These are phyloP conservation scores for Goniomonas avonlea DNA, from an alignment of 78 protist genomes.

Conservation along the genomic window DNA sequence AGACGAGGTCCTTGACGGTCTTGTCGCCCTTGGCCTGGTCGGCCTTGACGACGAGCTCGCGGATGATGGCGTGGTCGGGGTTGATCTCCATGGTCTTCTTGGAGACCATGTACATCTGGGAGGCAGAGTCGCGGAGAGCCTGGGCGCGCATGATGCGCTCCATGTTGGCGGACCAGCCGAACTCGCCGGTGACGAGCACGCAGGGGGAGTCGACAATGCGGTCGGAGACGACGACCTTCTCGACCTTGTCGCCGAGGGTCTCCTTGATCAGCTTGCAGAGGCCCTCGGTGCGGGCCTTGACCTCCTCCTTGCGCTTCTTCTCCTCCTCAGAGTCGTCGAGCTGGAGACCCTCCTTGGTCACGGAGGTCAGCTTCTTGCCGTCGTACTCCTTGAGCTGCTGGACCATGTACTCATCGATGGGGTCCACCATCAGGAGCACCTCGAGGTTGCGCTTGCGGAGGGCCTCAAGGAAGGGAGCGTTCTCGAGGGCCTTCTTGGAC, in stretches of 20 bases:
- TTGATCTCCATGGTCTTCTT: constrained; percentile 97
- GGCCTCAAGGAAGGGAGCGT: constrained; percentile 77
- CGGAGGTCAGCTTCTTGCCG: constrained; percentile 92
- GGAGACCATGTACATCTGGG: constrained; percentile 89
- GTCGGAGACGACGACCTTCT: constrained; percentile 75
- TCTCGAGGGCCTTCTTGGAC: constrained; percentile 67
- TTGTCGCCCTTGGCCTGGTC: constrained; percentile 69
- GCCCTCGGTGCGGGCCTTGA: constrained; percentile 44
- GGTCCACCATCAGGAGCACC: constrained; percentile 94
- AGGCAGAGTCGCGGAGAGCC: constrained; percentile 90
- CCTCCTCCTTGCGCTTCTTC: constrained; percentile 74
- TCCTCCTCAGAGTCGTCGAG: constrained; percentile 89
- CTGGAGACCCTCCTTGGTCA: constrained; percentile 97
- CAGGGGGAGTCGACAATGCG: background rate
- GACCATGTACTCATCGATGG: constrained; percentile 98
- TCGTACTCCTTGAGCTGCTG: constrained; percentile 96
- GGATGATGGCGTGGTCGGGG: constrained; percentile 90
- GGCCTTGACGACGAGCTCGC: constrained; percentile 64
- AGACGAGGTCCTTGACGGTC: constrained; percentile 90
- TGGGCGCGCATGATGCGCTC: constrained; percentile 70
- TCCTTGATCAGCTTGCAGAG: constrained; percentile 95
- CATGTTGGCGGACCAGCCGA: constrained; percentile 52
- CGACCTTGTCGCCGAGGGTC: constrained; percentile 96
- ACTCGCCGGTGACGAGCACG: constrained; percentile 18
- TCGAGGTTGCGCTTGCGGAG: constrained; percentile 64